Evolutionary conservation across 2,329 filamentous ascomycete species (phyloP).

Genomic region (Scopulariopsis brevicaulis): DNA sequence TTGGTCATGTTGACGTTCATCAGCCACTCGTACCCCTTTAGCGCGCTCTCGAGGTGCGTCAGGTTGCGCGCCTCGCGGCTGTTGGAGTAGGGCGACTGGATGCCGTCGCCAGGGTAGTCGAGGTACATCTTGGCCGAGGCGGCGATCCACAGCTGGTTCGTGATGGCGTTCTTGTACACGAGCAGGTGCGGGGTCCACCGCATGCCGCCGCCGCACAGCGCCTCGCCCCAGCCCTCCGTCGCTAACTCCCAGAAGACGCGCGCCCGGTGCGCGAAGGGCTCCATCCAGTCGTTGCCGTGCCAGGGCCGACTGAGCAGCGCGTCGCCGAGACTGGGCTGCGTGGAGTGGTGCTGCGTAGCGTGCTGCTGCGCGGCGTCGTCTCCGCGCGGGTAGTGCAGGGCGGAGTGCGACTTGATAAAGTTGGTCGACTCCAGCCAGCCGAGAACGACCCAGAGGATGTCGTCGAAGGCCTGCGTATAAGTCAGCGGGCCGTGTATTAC

Average conservation of each 20-base stretch:
- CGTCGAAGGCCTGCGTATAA: constrained; percentile 65
- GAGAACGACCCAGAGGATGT: constrained; percentile 91
- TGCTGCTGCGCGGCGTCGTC: background rate
- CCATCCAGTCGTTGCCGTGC: constrained; percentile 67
- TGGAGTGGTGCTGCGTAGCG: constrained; percentile 10
- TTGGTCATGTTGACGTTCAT: constrained; percentile 72
- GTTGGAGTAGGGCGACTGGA: constrained; percentile 52
- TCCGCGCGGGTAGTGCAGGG: constrained; percentile 40
- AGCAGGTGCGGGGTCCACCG: constrained; percentile 71
- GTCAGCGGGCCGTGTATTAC: background rate
- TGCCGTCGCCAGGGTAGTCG: constrained; percentile 71
- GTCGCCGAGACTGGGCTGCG: constrained; percentile 10
- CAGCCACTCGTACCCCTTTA: constrained; percentile 75
- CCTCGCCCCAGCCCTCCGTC: constrained; percentile 67
- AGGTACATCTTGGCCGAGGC: constrained; percentile 85
- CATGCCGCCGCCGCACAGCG: constrained; percentile 79
- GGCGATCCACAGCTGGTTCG: constrained; percentile 80
- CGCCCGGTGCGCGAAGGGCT: constrained; percentile 71
- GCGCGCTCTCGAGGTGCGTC: constrained; percentile 59
- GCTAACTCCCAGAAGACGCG: constrained; percentile 79
- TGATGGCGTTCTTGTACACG: constrained; percentile 95
- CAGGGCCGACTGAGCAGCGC: constrained; percentile 40
- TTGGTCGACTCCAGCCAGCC: constrained; percentile 78
- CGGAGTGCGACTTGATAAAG: constrained; percentile 61
- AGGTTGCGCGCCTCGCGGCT: constrained; percentile 30